A percentile compares a stretch with the other conserved stretches of the same genome.
These are phyloP conservation scores for Ochromonas danica DNA, from an alignment of 108 stramenopile species.

Conservation along the genomic window DNA sequence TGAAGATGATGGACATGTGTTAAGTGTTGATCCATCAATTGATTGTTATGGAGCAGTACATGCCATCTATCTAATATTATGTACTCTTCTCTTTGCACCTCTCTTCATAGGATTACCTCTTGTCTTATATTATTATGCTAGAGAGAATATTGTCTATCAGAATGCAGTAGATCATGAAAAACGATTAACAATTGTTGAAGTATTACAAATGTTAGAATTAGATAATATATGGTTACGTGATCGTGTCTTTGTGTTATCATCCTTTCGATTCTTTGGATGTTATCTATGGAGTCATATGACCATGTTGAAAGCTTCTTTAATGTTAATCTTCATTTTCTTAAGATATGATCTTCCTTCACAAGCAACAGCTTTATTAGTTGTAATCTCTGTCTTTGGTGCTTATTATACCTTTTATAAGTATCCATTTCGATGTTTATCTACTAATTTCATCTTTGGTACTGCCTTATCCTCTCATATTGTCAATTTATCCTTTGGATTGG, in stretches of 20 bases:
- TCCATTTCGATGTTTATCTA: slow-evolving; percentile 18
- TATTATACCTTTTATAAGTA: slow-evolving; percentile 10
- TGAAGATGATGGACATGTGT: not conserved
- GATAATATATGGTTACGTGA: not conserved
- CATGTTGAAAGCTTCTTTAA: not conserved
- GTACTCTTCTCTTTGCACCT: not conserved
- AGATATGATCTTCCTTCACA: not conserved
- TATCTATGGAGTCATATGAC: not conserved
- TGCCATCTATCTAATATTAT: not conserved
- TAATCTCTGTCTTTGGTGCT: not conserved
- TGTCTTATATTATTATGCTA: not conserved
- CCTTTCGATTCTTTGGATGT: not conserved
- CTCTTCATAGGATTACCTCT: slow-evolving; percentile 9
- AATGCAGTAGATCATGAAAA: slow-evolving; percentile 10
- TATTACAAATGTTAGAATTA: slow-evolving; percentile 27
- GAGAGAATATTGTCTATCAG: slow-evolving; percentile 2
- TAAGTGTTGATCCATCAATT: slow-evolving; percentile 3
- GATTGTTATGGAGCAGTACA: not conserved
- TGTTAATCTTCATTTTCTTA: slow-evolving; percentile 7
- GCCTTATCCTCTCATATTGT: not conserved
- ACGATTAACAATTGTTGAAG: not conserved
- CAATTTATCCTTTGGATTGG: slow-evolving; percentile 5
- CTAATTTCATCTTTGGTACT: not conserved
- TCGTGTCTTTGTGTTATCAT: not conserved
- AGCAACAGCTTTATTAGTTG: not conserved